Evolutionary conservation across 2,329 filamentous ascomycete genomes (phyloP), one percentile per base, ranked within the genome.

Genomic region (Beauveria australis): DNA sequence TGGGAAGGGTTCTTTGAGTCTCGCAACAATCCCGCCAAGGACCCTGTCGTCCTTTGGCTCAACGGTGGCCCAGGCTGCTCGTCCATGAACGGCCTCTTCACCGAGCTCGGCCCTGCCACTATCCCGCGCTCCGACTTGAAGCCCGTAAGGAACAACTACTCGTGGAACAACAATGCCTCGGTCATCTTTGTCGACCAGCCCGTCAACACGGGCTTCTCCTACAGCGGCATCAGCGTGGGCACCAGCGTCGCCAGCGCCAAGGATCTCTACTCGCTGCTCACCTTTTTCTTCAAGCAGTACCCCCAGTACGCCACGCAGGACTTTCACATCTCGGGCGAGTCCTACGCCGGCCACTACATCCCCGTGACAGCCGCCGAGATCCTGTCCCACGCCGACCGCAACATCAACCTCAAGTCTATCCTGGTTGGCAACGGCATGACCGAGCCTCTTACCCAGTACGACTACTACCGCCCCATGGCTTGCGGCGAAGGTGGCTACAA

Each of bases 171-270:
- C 75, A 97, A 99, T 70, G 94, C 94, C 65, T 97, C 92, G 53
- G 92, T 99, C 72, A 97, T 99, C 78, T 99, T 99, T 88, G 87
- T 99, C 64, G 94, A 99, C 76, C 94, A 99, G 79, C 94, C 94
- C 63, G 93, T 99, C 79, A 97, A 97, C 70, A 92, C 96, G 64
- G 94, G 94, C 67, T 99, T 92, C 81, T 99, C 94, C 14, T 97
- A 99, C 83, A 95, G 91, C 67, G 92, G 90, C 66, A 86, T 89
- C 71, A 81, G 87, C 22, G 93, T 97, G 69, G 92, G 87, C 79
- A 92, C 94, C 83, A 97, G 93, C 30, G 86, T 96, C 63, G 93
- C 94, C 67, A 94, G 94, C 57, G 91, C 92, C 79, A 97, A 97
- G 85, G 94, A 99, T 70, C 87, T 99, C 68, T 97, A 97, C 72